A percentile compares a stretch with the other conserved stretches of the same genome.
Evolutionary conservation across 495 filamentous ascomycete genomes (phyloP).

Genomic region (Penicillium taxi): DNA sequence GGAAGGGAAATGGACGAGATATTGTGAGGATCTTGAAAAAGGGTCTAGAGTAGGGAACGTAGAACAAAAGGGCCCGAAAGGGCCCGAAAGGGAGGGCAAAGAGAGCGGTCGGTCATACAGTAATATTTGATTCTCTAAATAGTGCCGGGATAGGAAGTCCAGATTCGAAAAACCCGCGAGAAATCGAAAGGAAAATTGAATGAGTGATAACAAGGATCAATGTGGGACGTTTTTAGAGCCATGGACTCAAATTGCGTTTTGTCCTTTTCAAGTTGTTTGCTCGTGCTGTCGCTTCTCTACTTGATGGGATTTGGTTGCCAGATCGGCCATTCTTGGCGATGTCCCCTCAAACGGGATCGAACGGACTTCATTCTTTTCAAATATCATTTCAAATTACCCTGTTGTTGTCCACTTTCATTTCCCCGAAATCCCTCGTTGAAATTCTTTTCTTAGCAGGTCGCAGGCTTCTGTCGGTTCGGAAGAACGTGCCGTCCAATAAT

Average conservation of each 20-base stretch:
- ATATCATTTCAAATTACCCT: not conserved
- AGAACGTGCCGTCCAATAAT: constrained; percentile 15
- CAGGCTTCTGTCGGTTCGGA: constrained; percentile 5
- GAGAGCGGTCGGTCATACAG: constrained; percentile 11
- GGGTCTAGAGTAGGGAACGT: not conserved
- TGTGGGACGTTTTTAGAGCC: not conserved
- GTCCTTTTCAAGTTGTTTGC: not conserved
- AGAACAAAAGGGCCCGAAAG: not conserved
- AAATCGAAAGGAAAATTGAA: not conserved
- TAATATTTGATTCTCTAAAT: not conserved
- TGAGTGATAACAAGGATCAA: not conserved
- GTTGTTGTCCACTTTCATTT: not conserved
- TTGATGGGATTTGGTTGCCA: not conserved
- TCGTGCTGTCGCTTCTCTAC: not conserved
- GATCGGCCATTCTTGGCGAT: too few species aligned
- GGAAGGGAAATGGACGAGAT: not conserved
- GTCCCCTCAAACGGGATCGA: constrained; percentile 1
- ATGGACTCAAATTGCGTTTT: not conserved
- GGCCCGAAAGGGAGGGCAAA: constrained; percentile 3
- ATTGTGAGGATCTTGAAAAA: too few species aligned
- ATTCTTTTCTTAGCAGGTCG: not conserved
- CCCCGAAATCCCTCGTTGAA: not conserved
- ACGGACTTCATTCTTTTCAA: not conserved
- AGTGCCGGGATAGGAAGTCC: not conserved
- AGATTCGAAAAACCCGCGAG: not conserved